These are phyloP conservation scores for Triticum urartu DNA, from an alignment of 176 grass and related monocot genomes.

Conservation along the genomic window DNA sequence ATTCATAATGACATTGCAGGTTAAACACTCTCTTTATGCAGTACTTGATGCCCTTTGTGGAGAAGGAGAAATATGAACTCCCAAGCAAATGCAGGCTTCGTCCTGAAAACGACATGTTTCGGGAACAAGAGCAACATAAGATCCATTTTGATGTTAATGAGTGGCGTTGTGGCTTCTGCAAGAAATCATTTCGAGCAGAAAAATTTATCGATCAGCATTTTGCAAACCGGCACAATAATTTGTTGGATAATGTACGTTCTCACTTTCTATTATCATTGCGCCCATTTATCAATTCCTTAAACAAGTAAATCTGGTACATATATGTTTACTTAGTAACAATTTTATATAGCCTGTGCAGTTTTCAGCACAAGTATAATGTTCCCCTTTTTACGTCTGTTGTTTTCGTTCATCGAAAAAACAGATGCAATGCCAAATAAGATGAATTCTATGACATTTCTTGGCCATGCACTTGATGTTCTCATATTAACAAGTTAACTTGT, in stretches of 20 bases:
- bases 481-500: constrained; percentile 11
- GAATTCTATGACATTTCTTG: background rate
- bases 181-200: constrained; percentile 91
- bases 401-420: background rate
- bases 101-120: constrained; percentile 89
- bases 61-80: constrained; percentile 80
- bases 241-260: constrained; percentile 70
- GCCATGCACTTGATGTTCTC: background rate
- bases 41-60: constrained; percentile 95
- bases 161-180: constrained; percentile 93
- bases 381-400: background rate
- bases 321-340: constrained; percentile 14
- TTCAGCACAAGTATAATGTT: background rate
- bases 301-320: background rate
- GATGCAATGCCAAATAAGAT: background rate
- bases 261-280: background rate
- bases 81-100: constrained; percentile 77
- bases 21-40: constrained; percentile 41
- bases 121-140: constrained; percentile 89
- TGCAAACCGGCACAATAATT: constrained; percentile 80
- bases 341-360: background rate
- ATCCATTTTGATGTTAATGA: constrained; percentile 89
- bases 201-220: constrained; percentile 98
- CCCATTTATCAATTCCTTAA: constrained; percentile 1
- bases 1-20: constrained; percentile 15